Conservation (phyloP, 192 early-diverging fungal genomes). For the Chytriomyces sp. region DNA sequence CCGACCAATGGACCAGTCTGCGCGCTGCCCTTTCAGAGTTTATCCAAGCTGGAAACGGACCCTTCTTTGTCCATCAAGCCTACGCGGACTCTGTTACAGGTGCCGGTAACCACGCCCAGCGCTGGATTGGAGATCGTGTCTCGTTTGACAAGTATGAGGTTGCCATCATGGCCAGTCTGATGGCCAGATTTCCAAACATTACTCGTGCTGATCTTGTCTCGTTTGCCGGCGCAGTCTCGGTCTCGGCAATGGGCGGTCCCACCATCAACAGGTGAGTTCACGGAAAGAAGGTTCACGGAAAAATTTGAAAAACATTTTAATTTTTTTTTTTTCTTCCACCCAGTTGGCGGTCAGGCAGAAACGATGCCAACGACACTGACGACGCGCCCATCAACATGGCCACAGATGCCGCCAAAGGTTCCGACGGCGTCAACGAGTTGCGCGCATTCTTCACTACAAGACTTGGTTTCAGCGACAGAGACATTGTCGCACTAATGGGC, state of each 20-base stretch:
- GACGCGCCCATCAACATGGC: not conserved
- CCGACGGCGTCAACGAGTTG: not conserved
- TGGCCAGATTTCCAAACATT: not conserved
- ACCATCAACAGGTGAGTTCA: too few species aligned
- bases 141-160: too few species aligned
- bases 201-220: not conserved
- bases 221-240: not conserved
- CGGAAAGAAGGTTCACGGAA: too few species aligned
- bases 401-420: not conserved
- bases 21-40: too few species aligned
- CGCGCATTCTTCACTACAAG: not conserved
- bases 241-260: not conserved
- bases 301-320: too few species aligned
- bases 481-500: constrained; percentile 73
- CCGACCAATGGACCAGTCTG: too few species aligned
- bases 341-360: not conserved
- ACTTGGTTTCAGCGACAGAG: constrained; percentile 66
- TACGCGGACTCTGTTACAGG: not conserved
- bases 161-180: not conserved
- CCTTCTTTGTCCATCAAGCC: not conserved
- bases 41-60: too few species aligned
- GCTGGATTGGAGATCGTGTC: not conserved
- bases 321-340: too few species aligned
- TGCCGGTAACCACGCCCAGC: not conserved
- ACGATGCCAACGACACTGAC: not conserved